phyloP scores from a whole-genome alignment of 1,284 basidiomycete genomes.

The Taiwanofungus camphoratus region DNA sequence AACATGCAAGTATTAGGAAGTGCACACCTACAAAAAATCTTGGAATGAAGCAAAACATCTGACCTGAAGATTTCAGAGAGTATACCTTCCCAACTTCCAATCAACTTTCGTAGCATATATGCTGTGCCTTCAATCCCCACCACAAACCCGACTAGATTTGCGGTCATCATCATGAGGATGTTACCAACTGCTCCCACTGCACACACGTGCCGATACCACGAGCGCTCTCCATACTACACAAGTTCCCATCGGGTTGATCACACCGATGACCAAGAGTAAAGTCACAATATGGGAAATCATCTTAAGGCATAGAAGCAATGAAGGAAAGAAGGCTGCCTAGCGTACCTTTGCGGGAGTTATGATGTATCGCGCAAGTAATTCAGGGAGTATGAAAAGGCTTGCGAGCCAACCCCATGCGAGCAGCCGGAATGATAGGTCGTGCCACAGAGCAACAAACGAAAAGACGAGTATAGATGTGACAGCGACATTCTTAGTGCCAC shows the following conservation, averaged over 20 bases:
- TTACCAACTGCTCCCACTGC: conserved; percentile 86
- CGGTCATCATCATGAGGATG: conserved; percentile 86
- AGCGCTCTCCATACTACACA: conserved; percentile 53
- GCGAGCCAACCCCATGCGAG: conserved; percentile 98
- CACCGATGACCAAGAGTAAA: too few species aligned
- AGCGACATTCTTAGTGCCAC: conserved; percentile 65
- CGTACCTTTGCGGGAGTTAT: conserved; percentile 64
- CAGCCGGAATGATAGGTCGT: conserved; percentile 85
- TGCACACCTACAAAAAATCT: conserved; percentile 42
- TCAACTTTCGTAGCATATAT: conserved; percentile 65
- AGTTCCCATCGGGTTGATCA: too few species aligned
- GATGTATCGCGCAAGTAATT: conserved; percentile 59
- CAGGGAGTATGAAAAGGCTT: conserved; percentile 87
- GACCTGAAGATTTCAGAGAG: conserved; percentile 11
- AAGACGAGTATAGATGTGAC: conserved; percentile 81
- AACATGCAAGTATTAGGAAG: conserved; percentile 62
- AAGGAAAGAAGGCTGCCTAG: conserved; percentile 5
- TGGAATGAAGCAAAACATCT: conserved; percentile 4
- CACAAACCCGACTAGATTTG: conserved; percentile 95
- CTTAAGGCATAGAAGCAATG: too few species aligned
- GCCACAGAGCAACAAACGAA: conserved; percentile 99
- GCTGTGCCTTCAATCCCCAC: conserved; percentile 81
- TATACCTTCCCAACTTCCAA: conserved; percentile 63
- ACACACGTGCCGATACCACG: conserved; percentile 87
- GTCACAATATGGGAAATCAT: too few species aligned